Evolutionary conservation across 169 alveolate species (phyloP), one percentile per base, ranked within the genome.

Genomic region (Eimeria brunetti): DNA sequence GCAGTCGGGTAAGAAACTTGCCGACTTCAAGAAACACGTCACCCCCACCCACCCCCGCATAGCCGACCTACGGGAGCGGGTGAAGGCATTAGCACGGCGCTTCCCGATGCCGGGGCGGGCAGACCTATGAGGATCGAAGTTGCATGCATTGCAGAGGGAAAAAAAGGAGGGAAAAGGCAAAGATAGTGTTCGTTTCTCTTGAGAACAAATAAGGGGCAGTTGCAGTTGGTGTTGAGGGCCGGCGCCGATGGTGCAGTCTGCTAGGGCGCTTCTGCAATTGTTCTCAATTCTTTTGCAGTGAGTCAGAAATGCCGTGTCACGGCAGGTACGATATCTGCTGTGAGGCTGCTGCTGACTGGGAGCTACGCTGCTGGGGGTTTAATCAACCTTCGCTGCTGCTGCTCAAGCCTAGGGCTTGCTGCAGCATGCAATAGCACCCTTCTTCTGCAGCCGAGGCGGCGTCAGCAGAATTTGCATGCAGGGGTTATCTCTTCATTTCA

Each of bases 31-130:
- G 33, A 83, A 94, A 46, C 89, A 90, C 81, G 90, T 94, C 71
- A 83, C 51, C 22, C 85, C 81, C 20, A 51, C 69, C 27, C 85
- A 94, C 60, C 94, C 96, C 33, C 84, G 88, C 67, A 60, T 94
- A 16, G 49, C 64, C 44, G 83, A 84, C 27, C 27, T 94, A 41
- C 75, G 88, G 22, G 83, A 73, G 41, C 86, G 81, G 41, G 89
- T 94, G 27, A 38, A 7, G 18, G 94, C 62, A 58, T 60, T 67
- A n/a, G 94, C 96, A 0, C 69, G 89, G 8, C 71, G 84, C 46
- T 94, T 71, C 58, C 94, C 89, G 18, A 69, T 94, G 88, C 96
- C 96, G 1, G 96, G 96, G 22, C 88, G 83, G 27, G 30, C 62
- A 4, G 96, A 94, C 38, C 46, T 94, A 53, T 94, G 46, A 94